Evolutionary conservation across 345 rosid genomes (phyloP), one percentile per base, ranked within the genome.

Genomic region (Acer saccharum): DNA sequence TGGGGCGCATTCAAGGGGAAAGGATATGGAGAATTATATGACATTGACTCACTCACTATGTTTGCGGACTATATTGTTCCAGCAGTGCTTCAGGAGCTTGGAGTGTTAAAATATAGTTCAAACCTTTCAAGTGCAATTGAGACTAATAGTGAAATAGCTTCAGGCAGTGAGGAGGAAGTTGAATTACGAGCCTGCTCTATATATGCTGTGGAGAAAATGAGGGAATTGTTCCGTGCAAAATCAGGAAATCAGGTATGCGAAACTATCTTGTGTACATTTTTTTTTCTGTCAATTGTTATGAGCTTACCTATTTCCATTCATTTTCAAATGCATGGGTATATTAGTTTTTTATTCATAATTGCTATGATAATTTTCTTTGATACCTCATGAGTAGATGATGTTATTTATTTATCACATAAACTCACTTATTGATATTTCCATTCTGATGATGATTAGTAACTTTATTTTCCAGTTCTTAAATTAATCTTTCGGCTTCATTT

Each of bases 31-130:
- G 93, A 93, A 72, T 90, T 92, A 77, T 25, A 75, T 41, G 97
- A 91, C 69, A 83, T 93, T 79, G 81, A 84, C 50, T 86, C 93
- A 14, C 74, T 93, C 62, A 93, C 95, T 50, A 93, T 93, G 79
- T 93, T 93, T 84, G 97, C 95, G 5, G 97, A 93, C 86, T 93
- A 89, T 46, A 87, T 89, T 71, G 91, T 93, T 68, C 95, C 95
- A 17, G 95, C 97, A 35, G 92, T 89, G 72, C 97, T 91, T 68
- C 81, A 25, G 82, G 90, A 88, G 80, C 93, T 93, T 41, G 97
- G 97, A 62, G 91, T 91, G 80, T 89, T 93, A 35, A 86, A 88
- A 83, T 91, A 87, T 79, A 88, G 91, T 76, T 80, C 93, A 66
- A 62, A 75, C 64, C 91, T 93, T 57, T 85, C 86, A 50, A 88